A percentile compares a stretch with the other conserved stretches of the same genome.
phyloP scores from a whole-genome alignment of 2,329 filamentous ascomycete species.

The Colletotrichum acutatum region DNA sequence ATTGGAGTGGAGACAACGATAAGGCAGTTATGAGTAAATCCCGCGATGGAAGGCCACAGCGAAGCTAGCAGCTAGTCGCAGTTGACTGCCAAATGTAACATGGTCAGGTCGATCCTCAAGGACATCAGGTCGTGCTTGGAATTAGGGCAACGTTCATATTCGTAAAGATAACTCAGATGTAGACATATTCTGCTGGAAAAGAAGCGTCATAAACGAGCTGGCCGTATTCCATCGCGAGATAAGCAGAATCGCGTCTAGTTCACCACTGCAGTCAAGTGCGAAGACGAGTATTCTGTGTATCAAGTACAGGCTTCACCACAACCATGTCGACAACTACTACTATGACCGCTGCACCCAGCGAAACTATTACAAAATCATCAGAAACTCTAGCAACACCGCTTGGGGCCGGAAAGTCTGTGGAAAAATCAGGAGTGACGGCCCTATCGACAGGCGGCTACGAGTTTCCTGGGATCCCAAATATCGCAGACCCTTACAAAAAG shows the following conservation, averaged over 20 bases:
- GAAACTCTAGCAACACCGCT: no score
- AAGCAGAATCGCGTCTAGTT: background rate
- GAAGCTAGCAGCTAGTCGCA: background rate
- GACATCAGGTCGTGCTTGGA: background rate
- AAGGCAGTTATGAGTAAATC: background rate
- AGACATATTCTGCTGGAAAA: background rate
- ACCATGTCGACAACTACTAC: background rate
- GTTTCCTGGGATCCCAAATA: conserved; percentile 65
- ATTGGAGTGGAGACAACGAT: background rate
- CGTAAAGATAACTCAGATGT: background rate
- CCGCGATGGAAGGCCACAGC: background rate
- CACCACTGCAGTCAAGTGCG: background rate
- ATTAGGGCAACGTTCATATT: background rate
- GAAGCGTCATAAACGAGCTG: background rate
- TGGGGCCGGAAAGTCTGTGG: background rate
- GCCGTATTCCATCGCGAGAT: background rate
- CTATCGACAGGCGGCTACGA: conserved; percentile 42
- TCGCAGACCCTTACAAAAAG: conserved; percentile 52
- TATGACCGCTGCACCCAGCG: background rate
- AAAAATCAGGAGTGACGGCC: conserved; percentile 3
- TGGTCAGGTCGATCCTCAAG: background rate
- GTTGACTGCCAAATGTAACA: background rate
- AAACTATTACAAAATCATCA: no score
- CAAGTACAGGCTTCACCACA: background rate
- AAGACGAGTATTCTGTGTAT: background rate